phyloP scores from a whole-genome alignment of 768 basidiomycete species.

The Peribolospora kevripleyi region DNA sequence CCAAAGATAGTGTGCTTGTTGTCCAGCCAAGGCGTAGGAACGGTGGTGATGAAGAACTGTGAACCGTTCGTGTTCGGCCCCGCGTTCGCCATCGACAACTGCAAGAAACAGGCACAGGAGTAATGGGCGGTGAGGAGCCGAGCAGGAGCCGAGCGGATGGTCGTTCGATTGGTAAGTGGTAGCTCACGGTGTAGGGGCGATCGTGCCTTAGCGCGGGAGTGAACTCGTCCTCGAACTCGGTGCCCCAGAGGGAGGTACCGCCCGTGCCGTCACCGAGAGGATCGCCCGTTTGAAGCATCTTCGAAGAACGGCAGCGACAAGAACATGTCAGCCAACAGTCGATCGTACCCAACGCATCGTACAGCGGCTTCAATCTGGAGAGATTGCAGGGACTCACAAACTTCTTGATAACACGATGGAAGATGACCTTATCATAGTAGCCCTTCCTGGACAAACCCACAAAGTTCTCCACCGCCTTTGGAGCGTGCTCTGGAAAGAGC shows the following conservation, averaged over 20 bases:
- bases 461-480: constrained; percentile 94
- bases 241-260: constrained; percentile 69
- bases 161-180: constrained; percentile 28
- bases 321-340: neutral
- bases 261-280: constrained; percentile 88
- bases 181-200: constrained; percentile 72
- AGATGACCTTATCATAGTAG: constrained; percentile 78
- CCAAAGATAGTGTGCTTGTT: constrained; percentile 85
- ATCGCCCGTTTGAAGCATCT: constrained; percentile 89
- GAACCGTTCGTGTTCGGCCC: constrained; percentile 78
- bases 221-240: constrained; percentile 84
- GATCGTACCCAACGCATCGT: neutral
- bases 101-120: neutral
- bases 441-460: constrained; percentile 69
- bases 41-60: constrained; percentile 96
- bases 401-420: constrained; percentile 93
- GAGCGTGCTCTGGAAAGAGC: constrained; percentile 72
- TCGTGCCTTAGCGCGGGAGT: constrained; percentile 71
- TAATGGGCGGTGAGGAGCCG: neutral
- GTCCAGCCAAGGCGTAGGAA: constrained; percentile 78
- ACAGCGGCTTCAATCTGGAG: too few species aligned
- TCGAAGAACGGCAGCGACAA: neutral
- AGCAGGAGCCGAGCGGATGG: constrained; percentile 4
- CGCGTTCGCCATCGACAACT: constrained; percentile 35
- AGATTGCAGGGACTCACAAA: constrained; percentile 29